Evolutionary conservation across 768 basidiomycete species (phyloP).

Genomic region (Trametes maxima): DNA sequence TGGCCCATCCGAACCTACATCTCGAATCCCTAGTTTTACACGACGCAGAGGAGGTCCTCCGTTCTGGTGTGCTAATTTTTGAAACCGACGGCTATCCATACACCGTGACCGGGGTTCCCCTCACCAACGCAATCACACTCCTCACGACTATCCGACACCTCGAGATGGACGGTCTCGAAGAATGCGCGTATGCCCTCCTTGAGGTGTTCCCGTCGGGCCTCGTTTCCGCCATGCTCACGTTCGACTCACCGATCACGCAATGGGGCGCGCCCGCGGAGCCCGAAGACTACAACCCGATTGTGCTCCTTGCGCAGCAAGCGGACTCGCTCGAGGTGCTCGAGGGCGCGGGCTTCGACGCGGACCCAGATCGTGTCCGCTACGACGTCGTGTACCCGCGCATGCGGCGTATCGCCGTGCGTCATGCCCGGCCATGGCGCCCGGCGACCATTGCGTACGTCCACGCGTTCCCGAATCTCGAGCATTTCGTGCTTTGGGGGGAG

Average conservation of each 20-base stretch:
- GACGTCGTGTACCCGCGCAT: conserved; percentile 13
- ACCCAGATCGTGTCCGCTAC: conserved; percentile 5
- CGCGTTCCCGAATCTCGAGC: conserved; percentile 11
- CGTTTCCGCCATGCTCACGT: neutral
- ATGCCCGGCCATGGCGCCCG: neutral
- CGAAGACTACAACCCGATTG: conserved; percentile 11
- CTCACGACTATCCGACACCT: conserved; percentile 10
- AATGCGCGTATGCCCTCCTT: neutral
- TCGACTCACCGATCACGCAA: neutral
- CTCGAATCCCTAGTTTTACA: neutral
- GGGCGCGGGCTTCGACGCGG: conserved; percentile 3
- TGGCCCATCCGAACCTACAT: neutral
- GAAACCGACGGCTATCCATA: neutral
- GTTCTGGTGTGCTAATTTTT: neutral
- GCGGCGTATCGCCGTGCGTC: neutral
- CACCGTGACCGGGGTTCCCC: neutral
- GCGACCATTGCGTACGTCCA: conserved; percentile 7
- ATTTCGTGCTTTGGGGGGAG: neutral
- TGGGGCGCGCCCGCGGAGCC: conserved; percentile 1
- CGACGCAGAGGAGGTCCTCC: conserved; percentile 7
- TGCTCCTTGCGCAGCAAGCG: neutral
- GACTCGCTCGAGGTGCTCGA: conserved; percentile 14
- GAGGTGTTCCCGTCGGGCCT: neutral
- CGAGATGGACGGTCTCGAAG: neutral
- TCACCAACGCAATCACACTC: neutral